Evolutionary conservation across 2,329 filamentous ascomycete genomes (phyloP), one percentile per base, ranked within the genome.

Genomic region (Huntiella savannae): DNA sequence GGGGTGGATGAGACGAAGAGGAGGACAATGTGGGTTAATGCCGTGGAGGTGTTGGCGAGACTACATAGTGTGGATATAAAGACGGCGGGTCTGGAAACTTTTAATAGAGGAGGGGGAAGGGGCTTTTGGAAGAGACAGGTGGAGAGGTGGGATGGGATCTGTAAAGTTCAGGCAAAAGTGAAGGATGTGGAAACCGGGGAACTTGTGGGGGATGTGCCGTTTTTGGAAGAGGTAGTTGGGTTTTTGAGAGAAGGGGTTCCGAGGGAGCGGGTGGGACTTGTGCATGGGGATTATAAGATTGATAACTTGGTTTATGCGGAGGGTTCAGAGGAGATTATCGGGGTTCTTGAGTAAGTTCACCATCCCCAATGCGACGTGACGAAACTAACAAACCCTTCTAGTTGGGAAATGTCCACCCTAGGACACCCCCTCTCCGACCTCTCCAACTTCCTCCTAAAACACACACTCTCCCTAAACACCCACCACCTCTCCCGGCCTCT

Each of bases 221-320:
- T 88, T 59, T 86, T 92, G 57, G 71, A 79, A 47, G 82, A 85
- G 37, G 79, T 88, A 66, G 71, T 91, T 38, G 61, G 59, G 1
- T 94, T 91, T 63, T 94, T 95, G 61, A 68, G 65, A 43, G 71
- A 87, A 55, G 67, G 74, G 53, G 84, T 88, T 62, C 88, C 88
- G 1, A 66, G 69, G 51, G 88, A 96, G 59, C 70, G 82, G 51
- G 77, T 73, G 16, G 80, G 79, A 4, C 71, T 95, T 52, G 79
- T 96, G 28, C 91, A 96, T 57, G 91, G 91, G 33, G 91, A 98
- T 61, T 98, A 88, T 68, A 98, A 96, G 67, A 93, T 88, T 56
- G 82, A 91, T 60, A 91, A 91, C 55, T 60, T 88, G 53, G 77
- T 91, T 36, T 98, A 93, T 60, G 84, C 95, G 65, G 82, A 82